These are phyloP conservation scores for Neurospora crassa DNA, from an alignment of 2,329 filamentous ascomycete genomes.

Conservation along the genomic window DNA sequence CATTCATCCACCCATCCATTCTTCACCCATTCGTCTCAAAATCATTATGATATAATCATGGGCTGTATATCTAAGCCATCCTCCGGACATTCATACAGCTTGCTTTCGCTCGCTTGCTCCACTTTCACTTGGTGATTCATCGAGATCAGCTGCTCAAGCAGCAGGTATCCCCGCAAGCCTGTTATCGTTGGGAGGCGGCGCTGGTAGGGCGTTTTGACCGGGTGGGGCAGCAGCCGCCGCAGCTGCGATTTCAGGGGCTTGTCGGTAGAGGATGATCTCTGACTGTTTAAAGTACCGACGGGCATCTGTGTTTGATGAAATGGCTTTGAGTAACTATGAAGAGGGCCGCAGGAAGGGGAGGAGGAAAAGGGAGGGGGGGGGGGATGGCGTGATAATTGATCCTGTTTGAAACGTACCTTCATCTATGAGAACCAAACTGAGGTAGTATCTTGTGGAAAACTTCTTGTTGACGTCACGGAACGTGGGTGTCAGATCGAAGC, in stretches of 20 bases:
- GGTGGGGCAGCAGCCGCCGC: conserved; percentile 5
- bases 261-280: conserved; percentile 92
- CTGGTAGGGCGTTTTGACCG: conserved; percentile 29
- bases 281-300: conserved; percentile 98
- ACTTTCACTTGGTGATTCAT: background rate
- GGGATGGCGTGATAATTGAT: background rate
- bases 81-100: background rate
- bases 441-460: conserved; percentile 95
- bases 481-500: conserved; percentile 93
- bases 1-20: background rate
- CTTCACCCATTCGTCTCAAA: background rate
- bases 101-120: background rate
- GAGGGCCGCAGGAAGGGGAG: background rate
- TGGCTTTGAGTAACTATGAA: conserved; percentile 10
- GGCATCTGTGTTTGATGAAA: conserved; percentile 57
- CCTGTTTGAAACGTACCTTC: conserved; percentile 52
- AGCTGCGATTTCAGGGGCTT: conserved; percentile 50
- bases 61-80: background rate
- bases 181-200: conserved; percentile 37
- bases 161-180: conserved; percentile 24
- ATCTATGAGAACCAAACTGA: conserved; percentile 90
- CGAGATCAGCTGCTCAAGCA: background rate
- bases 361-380: too few relatives aligned
- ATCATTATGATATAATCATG: background rate
- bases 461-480: conserved; percentile 99